Percentiles rank a stretch among this genome's conserved stretches.
Evolutionary conservation across 2,329 filamentous ascomycete species (phyloP).

Genomic region (Neofusicoccum laricinum): DNA sequence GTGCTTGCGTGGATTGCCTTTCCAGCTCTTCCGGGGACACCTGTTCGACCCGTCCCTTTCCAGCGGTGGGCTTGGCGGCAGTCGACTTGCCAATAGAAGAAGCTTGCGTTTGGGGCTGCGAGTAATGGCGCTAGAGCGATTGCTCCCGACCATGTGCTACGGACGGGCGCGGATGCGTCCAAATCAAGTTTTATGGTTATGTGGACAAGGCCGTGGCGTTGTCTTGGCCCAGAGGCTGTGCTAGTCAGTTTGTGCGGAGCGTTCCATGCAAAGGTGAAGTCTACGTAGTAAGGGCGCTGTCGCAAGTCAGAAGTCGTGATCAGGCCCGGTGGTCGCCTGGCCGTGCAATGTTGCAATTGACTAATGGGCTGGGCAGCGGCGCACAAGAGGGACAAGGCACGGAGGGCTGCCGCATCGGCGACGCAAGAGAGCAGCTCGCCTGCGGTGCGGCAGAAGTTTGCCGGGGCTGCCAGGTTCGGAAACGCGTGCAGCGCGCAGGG

Average conservation of each 20-base stretch:
- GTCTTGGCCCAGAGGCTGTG: not conserved
- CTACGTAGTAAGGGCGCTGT: not conserved
- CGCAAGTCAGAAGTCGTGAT: not conserved
- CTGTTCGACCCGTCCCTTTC: not conserved
- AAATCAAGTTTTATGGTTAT: slow-evolving; percentile 12
- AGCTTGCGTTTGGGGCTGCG: not conserved
- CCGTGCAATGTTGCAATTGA: slow-evolving; percentile 1
- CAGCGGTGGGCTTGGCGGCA: not conserved
- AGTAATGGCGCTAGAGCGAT: slow-evolving; percentile 8
- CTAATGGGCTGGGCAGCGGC: not conserved
- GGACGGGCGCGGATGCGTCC: not conserved
- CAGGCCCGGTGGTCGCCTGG: slow-evolving; percentile 1
- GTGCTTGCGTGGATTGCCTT: not conserved
- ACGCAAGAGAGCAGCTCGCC: not conserved
- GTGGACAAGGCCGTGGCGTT: slow-evolving; percentile 1
- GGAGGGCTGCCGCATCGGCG: not conserved
- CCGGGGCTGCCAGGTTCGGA: not conserved
- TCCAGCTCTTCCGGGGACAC: not conserved
- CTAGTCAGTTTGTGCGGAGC: not conserved
- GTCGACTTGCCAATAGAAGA: not conserved
- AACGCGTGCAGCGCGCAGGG: not conserved
- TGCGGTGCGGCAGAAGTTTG: no score
- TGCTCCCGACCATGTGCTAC: not conserved
- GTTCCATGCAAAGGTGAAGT: not conserved
- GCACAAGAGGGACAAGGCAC: not conserved